Base-by-base conservation (phyloP, 768 basidiomycete species). In the Hortiboletus flavorubellus region DNA sequence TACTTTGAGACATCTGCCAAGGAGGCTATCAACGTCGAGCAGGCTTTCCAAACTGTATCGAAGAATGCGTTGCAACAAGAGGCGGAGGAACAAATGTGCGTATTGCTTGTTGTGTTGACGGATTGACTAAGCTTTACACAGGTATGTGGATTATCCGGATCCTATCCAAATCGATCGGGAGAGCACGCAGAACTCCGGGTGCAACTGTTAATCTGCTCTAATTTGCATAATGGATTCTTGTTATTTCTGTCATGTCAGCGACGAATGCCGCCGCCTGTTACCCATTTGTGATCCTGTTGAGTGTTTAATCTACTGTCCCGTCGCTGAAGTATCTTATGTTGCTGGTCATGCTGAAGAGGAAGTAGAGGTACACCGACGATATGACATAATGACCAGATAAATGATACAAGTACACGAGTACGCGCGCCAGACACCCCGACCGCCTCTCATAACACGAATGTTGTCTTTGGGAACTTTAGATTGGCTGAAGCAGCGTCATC, bases 1-100 rank as follows among this genome's bases (percentile, higher is more conserved):
- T 99, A 98, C 76, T 99, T 98, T 71, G 97, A 99, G 78, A 98
- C 97, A 6, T 99, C 97, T 9, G 97, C 97, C 39, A 99, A 99
- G 76, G 97, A 99, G 74, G 96, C 97, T 11, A 98, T 98, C 80
- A 99, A 99, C 67, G 97, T 99, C 51, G 97, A 99, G 72, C 96
- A 98, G 72, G 97, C 96, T 4, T 99, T 99, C 86, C 95, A 97
- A 74, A 97, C 95, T 2, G 95, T 98, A 53, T 96, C 96, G n/a
- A 96, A 96, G 90, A 98, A 97, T 71, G 97, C 97, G 11, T 75
- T 99, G 61, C 92, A 93, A 70, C 96, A 98, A 75, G 97, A 98
- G 71, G 87, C 91, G 46, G 97, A 98, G 69, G 92, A 93, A 59
- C 93, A 96, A 69, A 72, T 97, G 94, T 97, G 62, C 67, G 89